Percentiles rank a stretch among this genome's conserved stretches.
Conservation (phyloP, 2,329 filamentous ascomycete genomes). For the Alternaria novae-zelandiae region DNA sequence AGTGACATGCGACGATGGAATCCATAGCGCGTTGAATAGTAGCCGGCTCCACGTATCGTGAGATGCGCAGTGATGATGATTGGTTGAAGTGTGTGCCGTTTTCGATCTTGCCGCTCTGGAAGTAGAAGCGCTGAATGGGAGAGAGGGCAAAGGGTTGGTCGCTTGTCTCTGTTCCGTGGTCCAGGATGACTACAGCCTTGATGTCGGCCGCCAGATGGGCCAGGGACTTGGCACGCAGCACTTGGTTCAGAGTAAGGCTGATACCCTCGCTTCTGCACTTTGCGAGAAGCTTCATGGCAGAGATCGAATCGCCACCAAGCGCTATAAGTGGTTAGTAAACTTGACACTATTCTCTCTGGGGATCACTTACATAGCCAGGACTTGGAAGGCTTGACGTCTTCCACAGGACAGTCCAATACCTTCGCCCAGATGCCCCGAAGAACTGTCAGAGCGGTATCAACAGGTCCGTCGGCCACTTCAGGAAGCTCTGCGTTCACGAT, state of each 20-base stretch:
- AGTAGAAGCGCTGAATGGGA: conserved; percentile 55
- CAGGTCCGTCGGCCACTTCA: conserved; percentile 20
- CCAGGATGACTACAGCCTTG: conserved; percentile 2
- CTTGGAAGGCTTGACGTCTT: conserved; percentile 31
- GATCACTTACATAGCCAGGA: conserved; percentile 40
- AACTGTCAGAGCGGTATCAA: conserved; percentile 15
- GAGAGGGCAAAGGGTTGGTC: conserved; percentile 51
- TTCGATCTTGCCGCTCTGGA: conserved; percentile 38
- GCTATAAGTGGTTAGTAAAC: conserved; percentile 20
- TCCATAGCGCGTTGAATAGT: conserved; percentile 33
- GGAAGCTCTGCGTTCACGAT: conserved; percentile 48
- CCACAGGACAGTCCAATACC: conserved; percentile 48
- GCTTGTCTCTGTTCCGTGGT: conserved; percentile 24
- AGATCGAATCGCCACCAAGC: conserved; percentile 44
- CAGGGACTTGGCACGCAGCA: conserved; percentile 42
- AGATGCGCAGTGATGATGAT: conserved; percentile 51
- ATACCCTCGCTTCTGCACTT: conserved; percentile 41
- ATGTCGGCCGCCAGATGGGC: conserved; percentile 34
- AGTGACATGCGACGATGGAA: conserved; percentile 36
- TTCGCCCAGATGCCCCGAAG: conserved; percentile 51
- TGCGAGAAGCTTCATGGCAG: conserved; percentile 42
- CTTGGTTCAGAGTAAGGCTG: conserved; percentile 38
- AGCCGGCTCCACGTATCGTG: conserved; percentile 26
- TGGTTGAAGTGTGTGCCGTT: conserved; percentile 54
- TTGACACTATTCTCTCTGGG: neutral